Base-by-base conservation (phyloP, 2,329 filamentous ascomycete species). In the Aspergillus proliferans region DNA sequence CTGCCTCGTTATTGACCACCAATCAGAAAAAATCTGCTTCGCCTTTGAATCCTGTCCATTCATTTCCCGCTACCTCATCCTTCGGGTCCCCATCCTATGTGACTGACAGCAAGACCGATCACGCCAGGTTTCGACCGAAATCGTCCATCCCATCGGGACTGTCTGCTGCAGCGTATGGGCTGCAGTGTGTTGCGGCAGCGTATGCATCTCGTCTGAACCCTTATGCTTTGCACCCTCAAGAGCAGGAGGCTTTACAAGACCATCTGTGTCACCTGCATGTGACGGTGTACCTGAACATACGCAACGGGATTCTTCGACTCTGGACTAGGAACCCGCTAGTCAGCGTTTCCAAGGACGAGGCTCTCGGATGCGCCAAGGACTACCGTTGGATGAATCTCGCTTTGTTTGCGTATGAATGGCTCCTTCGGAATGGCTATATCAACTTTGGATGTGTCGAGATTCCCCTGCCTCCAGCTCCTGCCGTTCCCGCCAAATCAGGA, bases 271-370 rank as follows among this genome's bases (percentile, higher is more conserved):
- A 88, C 60, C 79, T 85, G 28, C 93, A 98, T 69, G 89, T 96
- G 57, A 96, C 92, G 2, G 88, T 89, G 10, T 98, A 98, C 70
- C 76, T 98, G 47, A 97, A 97, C 66, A 93, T 98, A 53, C 82
- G 93, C 58, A 98, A 98, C 67, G 88, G 89, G 14, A 95, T 98
- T 51, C 74, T 98, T 47, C 81, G 93, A 48, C 72, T 97, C 38
- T 98, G 93, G 93, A 80, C 87, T 33, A 82, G 85, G 58, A 95
- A 94, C 62, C 89, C 93, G 6, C 82, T 91, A 64, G 82, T 90
- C 39, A 83, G 83, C 52, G 87, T 98, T 10, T 87, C 86, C 22
- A 79, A 85, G 43, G 84, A 91, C 65, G 89, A 96, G 69, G 93
- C 93, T 6, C 81, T 92, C 41, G 93, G 93, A 3, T 97, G 92